A percentile compares a stretch with the other conserved stretches of the same genome.
phyloP scores from a whole-genome alignment of 495 filamentous ascomycete genomes.

The Penicillium alfredii region DNA sequence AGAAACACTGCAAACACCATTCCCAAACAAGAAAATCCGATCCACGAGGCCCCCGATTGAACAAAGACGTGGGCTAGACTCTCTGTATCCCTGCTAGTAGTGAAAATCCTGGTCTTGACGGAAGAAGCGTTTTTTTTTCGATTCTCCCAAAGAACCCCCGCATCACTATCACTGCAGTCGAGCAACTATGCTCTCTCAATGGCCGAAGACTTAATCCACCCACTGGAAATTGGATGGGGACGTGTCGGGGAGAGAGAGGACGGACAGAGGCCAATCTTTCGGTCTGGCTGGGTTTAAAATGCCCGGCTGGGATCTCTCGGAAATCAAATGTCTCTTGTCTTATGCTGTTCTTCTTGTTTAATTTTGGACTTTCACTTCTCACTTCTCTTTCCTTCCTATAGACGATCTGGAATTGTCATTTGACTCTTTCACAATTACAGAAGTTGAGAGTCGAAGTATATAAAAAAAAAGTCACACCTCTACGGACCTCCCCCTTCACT shows the following conservation, averaged over 20 bases:
- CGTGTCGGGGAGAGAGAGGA: too few species aligned
- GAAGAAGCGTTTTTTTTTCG: too few species aligned
- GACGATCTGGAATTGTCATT: slow-evolving; percentile 10
- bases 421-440: slow-evolving; percentile 1
- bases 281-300: slow-evolving; percentile 22
- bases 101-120: too few species aligned
- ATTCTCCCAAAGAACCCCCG: slow-evolving; percentile 17
- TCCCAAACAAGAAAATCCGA: too few species aligned
- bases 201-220: slow-evolving; percentile 5
- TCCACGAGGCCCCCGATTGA: too few species aligned
- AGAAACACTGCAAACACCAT: too few species aligned
- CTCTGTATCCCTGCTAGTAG: too few species aligned
- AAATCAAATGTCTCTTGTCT: neutral
- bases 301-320: neutral
- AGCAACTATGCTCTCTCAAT: slow-evolving; percentile 9
- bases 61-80: too few species aligned
- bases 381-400: slow-evolving; percentile 1
- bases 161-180: slow-evolving; percentile 9
- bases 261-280: too few species aligned
- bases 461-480: neutral
- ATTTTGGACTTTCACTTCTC: too few species aligned
- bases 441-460: too few species aligned
- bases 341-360: too few species aligned
- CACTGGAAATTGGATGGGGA: slow-evolving; percentile 17
- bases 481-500: neutral